These are phyloP conservation scores for Dendryphion nanum DNA, from an alignment of 2,329 filamentous ascomycete species.

Conservation along the genomic window DNA sequence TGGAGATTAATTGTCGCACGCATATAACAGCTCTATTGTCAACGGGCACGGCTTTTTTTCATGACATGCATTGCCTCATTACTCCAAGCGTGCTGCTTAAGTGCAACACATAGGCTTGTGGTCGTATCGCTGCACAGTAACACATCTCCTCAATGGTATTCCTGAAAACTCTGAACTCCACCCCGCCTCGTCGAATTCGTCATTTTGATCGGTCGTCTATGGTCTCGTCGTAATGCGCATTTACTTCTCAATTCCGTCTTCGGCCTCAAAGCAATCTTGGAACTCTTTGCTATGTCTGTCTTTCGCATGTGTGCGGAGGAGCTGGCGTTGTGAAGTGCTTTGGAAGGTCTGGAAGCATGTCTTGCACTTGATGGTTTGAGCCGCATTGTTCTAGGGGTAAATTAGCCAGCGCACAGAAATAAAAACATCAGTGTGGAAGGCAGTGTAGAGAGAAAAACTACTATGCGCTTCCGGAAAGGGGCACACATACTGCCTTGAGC, in stretches of 20 bases:
- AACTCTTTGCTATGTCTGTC: slow-evolving; percentile 77
- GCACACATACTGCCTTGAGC: slow-evolving; percentile 32
- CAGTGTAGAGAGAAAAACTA: too few species aligned
- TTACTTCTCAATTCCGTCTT: slow-evolving; percentile 27
- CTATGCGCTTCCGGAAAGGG: not conserved
- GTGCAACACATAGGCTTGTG: too few species aligned
- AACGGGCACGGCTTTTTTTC: too few species aligned
- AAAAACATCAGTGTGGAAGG: too few species aligned
- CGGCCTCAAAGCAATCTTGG: slow-evolving; percentile 62
- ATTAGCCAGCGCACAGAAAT: too few species aligned
- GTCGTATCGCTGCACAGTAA: too few species aligned
- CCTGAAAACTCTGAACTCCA: not conserved
- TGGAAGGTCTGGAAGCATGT: slow-evolving; percentile 78
- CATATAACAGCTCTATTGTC: too few species aligned
- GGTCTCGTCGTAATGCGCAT: not conserved
- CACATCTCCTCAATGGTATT: not conserved
- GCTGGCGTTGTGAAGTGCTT: slow-evolving; percentile 71
- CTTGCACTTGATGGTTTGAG: slow-evolving; percentile 74
- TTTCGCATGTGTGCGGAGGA: slow-evolving; percentile 67
- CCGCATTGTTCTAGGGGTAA: slow-evolving; percentile 66
- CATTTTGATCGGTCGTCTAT: not conserved
- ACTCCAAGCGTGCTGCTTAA: too few species aligned
- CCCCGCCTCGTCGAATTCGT: not conserved
- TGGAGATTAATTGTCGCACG: too few species aligned
- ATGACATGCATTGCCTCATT: too few species aligned